Conservation (phyloP, 106 monocot species). For the Phalaenopsis aphrodite region DNA sequence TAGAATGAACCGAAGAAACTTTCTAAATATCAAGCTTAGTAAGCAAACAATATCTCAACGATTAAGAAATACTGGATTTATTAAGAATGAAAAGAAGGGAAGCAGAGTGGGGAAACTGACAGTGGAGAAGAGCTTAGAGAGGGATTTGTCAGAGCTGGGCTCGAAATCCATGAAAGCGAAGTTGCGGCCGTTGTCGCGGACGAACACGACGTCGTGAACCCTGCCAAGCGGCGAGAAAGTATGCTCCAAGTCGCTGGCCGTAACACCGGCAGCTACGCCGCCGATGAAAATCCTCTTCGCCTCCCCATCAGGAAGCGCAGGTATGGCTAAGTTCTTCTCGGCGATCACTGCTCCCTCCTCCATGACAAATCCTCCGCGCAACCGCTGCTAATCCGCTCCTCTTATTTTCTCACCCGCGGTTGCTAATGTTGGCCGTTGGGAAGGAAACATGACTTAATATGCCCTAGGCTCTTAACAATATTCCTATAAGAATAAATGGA, state of each 20-base stretch:
- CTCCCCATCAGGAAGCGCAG: not conserved
- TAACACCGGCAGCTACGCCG: conserved; percentile 50
- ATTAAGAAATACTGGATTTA: not conserved
- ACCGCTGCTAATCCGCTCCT: not conserved
- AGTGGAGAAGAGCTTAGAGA: conserved; percentile 74
- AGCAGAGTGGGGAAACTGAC: conserved; percentile 31
- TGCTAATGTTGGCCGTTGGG: too few relatives aligned
- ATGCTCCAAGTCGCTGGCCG: conserved; percentile 48
- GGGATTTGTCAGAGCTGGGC: conserved; percentile 58
- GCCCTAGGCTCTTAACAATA: too few relatives aligned
- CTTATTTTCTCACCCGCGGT: not conserved
- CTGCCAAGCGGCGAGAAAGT: conserved; percentile 59
- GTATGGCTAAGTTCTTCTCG: not conserved
- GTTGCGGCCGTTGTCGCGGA: conserved; percentile 57
- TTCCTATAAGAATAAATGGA: too few relatives aligned
- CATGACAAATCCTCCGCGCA: not conserved
- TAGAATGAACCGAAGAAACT: not conserved
- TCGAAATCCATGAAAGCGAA: conserved; percentile 86
- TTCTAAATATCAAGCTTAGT: too few relatives aligned
- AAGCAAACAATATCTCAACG: not conserved
- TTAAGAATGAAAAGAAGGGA: not conserved
- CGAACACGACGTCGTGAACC: conserved; percentile 47
- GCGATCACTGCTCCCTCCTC: not conserved
- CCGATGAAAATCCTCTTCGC: conserved; percentile 54
- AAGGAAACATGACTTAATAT: too few relatives aligned